Evolutionary conservation across 2,329 filamentous ascomycete genomes (phyloP).

Genomic region (Claviceps digitariae): DNA sequence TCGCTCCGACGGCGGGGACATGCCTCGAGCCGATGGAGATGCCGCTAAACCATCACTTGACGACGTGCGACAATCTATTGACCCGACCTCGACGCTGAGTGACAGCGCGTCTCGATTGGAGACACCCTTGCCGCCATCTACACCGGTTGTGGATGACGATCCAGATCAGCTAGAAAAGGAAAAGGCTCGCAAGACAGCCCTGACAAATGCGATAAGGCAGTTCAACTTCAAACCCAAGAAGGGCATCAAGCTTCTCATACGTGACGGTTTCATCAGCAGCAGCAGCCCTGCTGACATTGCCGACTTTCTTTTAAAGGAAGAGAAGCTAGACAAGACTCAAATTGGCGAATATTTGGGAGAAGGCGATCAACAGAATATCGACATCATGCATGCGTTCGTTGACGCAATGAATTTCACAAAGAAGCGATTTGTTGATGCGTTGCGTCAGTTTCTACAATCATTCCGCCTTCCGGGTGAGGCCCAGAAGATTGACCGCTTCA

Average conservation of each 20-base stretch:
- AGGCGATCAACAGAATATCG: slow-evolving; percentile 83
- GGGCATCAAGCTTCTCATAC: slow-evolving; percentile 70
- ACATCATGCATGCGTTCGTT: slow-evolving; percentile 97
- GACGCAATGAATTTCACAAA: slow-evolving; percentile 89
- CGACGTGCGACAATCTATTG: slow-evolving; percentile 49
- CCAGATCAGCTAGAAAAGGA: slow-evolving; percentile 88
- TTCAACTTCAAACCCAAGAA: slow-evolving; percentile 99
- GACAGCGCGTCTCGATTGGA: slow-evolving; percentile 50
- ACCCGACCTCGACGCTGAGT: slow-evolving; percentile 47
- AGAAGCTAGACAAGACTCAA: slow-evolving; percentile 77
- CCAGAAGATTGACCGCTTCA: slow-evolving; percentile 98
- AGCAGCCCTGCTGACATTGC: slow-evolving; percentile 73
- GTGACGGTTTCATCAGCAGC: slow-evolving; percentile 77
- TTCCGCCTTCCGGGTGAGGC: slow-evolving; percentile 93
- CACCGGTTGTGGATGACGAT: slow-evolving; percentile 70
- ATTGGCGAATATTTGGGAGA: slow-evolving; percentile 93
- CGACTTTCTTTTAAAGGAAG: slow-evolving; percentile 65
- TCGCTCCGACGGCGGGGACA: slow-evolving; percentile 38
- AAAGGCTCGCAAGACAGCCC: slow-evolving; percentile 83
- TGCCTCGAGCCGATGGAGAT: slow-evolving; percentile 19
- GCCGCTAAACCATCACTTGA: slow-evolving; percentile 26
- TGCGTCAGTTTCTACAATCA: slow-evolving; percentile 83
- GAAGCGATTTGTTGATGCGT: slow-evolving; percentile 80
- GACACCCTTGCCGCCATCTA: slow-evolving; percentile 45
- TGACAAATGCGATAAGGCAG: slow-evolving; percentile 74